Evolutionary conservation across 495 filamentous ascomycete species (phyloP).

Genomic region (Oidiodendron maius): DNA sequence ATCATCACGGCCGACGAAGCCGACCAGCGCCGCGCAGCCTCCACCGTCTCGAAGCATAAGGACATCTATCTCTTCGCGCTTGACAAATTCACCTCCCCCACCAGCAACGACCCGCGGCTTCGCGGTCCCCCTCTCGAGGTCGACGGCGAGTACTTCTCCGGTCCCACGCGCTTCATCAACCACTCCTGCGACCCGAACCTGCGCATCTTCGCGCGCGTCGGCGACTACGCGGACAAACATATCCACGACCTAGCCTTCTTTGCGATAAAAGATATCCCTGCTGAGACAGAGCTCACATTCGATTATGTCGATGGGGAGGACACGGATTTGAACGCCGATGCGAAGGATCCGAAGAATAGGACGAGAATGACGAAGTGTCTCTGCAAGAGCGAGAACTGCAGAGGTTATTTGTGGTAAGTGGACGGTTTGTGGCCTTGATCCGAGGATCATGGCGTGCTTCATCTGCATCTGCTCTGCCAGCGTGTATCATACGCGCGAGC

Average conservation of each 20-base stretch:
- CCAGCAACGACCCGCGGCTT: conserved; percentile 36
- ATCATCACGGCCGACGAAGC: conserved; percentile 71
- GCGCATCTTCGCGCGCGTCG: conserved; percentile 75
- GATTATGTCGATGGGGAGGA: conserved; percentile 65
- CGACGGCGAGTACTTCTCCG: conserved; percentile 49
- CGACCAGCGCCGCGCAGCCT: conserved; percentile 51
- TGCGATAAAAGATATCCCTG: conserved; percentile 60
- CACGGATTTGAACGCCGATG: conserved; percentile 42
- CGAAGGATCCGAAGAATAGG: conserved; percentile 29
- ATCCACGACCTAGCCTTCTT: conserved; percentile 90
- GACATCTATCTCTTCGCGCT: conserved; percentile 77
- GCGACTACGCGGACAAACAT: conserved; percentile 64
- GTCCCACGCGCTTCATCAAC: conserved; percentile 66
- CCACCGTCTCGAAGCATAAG: conserved; percentile 39
- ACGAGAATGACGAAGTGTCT: conserved; percentile 52
- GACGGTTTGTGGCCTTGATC: too few species aligned
- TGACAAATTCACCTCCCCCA: conserved; percentile 64
- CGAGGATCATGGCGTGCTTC: too few species aligned
- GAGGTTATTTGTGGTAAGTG: conserved; percentile 7
- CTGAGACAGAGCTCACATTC: conserved; percentile 75
- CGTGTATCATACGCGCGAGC: too few species aligned
- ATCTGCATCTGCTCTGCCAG: too few species aligned
- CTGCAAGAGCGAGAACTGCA: conserved; percentile 46
- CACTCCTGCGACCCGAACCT: conserved; percentile 71
- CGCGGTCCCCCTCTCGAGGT: conserved; percentile 39